Base-by-base conservation (phyloP, 1,284 basidiomycete genomes). In the Pascua sp. region DNA sequence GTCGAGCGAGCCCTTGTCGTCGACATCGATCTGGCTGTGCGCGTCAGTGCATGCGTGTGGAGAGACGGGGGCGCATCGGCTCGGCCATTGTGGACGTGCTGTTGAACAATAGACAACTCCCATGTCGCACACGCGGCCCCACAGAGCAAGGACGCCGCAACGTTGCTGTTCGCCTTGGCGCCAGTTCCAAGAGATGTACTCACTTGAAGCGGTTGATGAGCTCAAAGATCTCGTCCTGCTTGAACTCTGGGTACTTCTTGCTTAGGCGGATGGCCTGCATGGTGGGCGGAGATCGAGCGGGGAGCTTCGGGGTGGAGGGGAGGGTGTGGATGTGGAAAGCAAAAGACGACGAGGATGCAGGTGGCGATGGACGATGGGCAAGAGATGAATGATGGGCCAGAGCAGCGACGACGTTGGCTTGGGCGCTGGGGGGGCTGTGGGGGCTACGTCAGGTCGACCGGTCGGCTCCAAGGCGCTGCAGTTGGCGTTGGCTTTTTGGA, bases 151-250 rank as follows among this genome's bases (percentile, higher is more conserved):
- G 24, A 32, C 24, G 4, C 24, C 24, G 38, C 24, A 54, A 8
- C 51, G 51, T 49, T 10, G 36, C 18, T 17, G 36, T 16, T 43
- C 51, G 13, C 17, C 9, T 16, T 13, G 11, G 36, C 39, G 50
- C 5, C n/a, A 16, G 32, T 11, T 24, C 16, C 37, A 11, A 11
- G 40, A 48, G 39, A 48, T 38, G 24, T 15, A 46, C 91, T 67
- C 70, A 95, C 94, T 93, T 91, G 87, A 95, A 96, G 63, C 86
- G 85, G 74, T 87, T 91, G 79, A 94, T 86, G 73, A 96, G 84
- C 72, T 90, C 87, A 70, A 93, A 88, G 85, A 96, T 91, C 79
- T 93, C 91, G 80, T 94, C 90, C 71, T 87, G 85, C 48, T 88
- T 82, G 69, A 98, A 87, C 70, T 95, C 88, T 37, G 94, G 91